Percentiles rank a stretch among this genome's conserved stretches.
These are phyloP conservation scores for Linum trigynum DNA, from an alignment of 345 rosid genomes.

Conservation along the genomic window DNA sequence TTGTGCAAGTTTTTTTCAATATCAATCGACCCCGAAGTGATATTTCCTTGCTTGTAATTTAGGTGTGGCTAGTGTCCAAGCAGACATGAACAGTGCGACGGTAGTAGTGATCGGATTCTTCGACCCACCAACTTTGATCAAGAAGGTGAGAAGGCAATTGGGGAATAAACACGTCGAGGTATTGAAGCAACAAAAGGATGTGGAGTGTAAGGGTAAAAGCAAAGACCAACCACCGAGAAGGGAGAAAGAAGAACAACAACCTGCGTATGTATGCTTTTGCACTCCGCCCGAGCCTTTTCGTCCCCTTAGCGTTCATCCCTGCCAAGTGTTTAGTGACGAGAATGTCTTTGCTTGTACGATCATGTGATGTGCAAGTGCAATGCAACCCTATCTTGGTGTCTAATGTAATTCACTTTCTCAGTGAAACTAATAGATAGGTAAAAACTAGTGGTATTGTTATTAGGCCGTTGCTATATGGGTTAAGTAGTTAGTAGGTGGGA, in stretches of 20 bases:
- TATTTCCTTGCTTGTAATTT: not conserved
- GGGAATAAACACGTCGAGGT: conserved; percentile 13
- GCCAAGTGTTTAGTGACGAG: not conserved
- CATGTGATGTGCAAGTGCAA: not conserved
- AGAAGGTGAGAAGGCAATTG: conserved; percentile 19
- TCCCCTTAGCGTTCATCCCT: not conserved
- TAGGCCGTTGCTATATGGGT: no score
- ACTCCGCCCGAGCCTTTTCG: not conserved
- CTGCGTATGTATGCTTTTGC: conserved; percentile 22
- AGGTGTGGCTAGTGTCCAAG: conserved; percentile 45
- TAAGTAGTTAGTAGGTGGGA: no score
- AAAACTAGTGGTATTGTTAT: no score
- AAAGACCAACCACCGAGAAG: no score
- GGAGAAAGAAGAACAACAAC: not conserved
- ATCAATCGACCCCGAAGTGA: not conserved
- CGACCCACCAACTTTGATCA: conserved; percentile 35
- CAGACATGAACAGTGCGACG: conserved; percentile 42
- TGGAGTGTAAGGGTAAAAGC: not conserved
- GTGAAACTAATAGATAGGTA: no score
- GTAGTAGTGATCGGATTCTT: conserved; percentile 47
- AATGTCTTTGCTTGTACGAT: not conserved
- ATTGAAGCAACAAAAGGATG: conserved; percentile 7
- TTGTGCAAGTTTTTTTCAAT: not conserved
- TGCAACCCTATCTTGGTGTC: no score
- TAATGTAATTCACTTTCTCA: no score